These are phyloP conservation scores for Camillea tinctor DNA, from an alignment of 2,329 filamentous ascomycete species.

Conservation along the genomic window DNA sequence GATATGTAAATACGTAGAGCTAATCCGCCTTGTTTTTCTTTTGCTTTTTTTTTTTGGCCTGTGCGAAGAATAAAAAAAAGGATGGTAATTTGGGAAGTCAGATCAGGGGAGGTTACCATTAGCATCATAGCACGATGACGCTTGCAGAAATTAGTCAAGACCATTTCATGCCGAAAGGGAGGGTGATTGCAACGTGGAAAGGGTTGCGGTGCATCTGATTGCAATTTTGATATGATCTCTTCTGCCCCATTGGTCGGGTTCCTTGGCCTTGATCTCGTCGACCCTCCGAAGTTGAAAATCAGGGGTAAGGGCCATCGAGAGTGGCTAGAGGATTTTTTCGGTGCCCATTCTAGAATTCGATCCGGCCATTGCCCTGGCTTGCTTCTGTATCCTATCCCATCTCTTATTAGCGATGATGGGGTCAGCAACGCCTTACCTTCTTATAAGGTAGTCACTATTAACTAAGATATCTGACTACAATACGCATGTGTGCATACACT, in stretches of 20 bases:
- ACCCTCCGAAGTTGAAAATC: background rate
- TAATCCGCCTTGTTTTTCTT: too few relatives aligned
- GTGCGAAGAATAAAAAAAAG: too few relatives aligned
- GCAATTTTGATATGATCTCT: background rate
- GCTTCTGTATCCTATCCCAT: background rate
- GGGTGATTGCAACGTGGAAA: background rate
- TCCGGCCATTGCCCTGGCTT: background rate
- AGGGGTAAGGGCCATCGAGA: background rate
- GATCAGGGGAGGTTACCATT: background rate
- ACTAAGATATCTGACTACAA: too few relatives aligned
- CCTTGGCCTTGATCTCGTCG: background rate
- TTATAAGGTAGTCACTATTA: too few relatives aligned
- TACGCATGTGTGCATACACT: too few relatives aligned
- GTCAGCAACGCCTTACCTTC: background rate
- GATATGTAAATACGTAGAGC: too few relatives aligned
- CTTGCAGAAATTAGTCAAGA: background rate
- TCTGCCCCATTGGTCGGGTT: background rate
- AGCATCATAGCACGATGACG: background rate
- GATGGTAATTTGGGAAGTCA: background rate
- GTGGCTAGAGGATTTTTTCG: background rate
- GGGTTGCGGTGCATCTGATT: background rate
- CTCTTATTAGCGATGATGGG: background rate
- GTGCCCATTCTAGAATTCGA: background rate
- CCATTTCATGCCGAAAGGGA: background rate
- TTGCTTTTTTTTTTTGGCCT: too few relatives aligned